Percentiles rank a stretch among this genome's conserved stretches.
Conservation (phyloP, 345 rosid genomes). For the Clausena lansium region DNA sequence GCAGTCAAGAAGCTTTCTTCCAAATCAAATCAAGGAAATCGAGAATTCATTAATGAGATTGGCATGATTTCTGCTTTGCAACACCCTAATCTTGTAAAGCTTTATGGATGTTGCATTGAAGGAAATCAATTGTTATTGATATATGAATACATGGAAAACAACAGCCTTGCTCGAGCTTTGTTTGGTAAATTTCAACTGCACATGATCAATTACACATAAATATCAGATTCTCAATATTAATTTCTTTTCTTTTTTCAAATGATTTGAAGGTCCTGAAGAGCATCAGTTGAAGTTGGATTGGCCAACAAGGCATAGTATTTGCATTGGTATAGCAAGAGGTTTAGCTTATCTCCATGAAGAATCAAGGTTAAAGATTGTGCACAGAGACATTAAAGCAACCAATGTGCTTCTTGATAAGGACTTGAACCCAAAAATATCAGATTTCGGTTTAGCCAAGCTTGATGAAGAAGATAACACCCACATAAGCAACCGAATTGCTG, state of each 20-base stretch:
- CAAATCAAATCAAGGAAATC: constrained; percentile 64
- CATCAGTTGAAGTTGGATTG: constrained; percentile 30
- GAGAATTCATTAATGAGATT: too few relatives aligned
- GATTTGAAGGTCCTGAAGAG: too few relatives aligned
- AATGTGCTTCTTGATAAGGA: too few relatives aligned
- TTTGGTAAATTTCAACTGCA: constrained; percentile 38
- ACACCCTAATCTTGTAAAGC: too few relatives aligned
- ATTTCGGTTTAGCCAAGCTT: too few relatives aligned
- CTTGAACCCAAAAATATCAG: too few relatives aligned
- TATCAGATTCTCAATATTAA: not conserved
- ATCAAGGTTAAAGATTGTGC: not conserved
- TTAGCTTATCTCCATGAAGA: constrained; percentile 70
- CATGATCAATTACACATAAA: not conserved
- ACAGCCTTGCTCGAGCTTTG: constrained; percentile 58
- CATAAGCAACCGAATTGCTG: too few relatives aligned
- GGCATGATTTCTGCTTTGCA: constrained; percentile 56
- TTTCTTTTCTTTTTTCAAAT: not conserved
- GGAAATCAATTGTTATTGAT: constrained; percentile 56
- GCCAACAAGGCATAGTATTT: constrained; percentile 56
- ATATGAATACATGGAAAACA: constrained; percentile 71
- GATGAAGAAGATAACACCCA: too few relatives aligned
- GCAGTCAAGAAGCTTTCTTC: constrained; percentile 72
- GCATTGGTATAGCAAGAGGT: constrained; percentile 70
- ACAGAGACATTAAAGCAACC: too few relatives aligned
- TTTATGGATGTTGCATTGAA: constrained; percentile 37